These are phyloP conservation scores for Thermothelomyces thermophilus DNA, from an alignment of 2,329 filamentous ascomycete genomes.

Conservation along the genomic window DNA sequence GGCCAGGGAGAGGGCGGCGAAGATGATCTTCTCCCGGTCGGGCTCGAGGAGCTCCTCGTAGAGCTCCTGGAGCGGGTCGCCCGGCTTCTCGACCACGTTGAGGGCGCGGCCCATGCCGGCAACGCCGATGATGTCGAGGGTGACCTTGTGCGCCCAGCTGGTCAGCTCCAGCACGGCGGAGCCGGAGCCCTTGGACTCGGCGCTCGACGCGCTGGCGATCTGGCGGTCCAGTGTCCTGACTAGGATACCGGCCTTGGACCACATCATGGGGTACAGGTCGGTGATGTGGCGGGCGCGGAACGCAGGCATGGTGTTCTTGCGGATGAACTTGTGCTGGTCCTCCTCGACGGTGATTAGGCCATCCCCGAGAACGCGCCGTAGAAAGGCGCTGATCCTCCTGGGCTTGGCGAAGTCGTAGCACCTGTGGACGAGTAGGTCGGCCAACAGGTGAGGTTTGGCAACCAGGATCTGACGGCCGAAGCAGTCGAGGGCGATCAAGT, in stretches of 20 bases:
- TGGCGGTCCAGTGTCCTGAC: slow-evolving; percentile 31
- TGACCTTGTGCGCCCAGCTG: slow-evolving; percentile 45
- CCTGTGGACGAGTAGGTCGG: slow-evolving; percentile 4
- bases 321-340: slow-evolving; percentile 61
- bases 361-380: slow-evolving; percentile 49
- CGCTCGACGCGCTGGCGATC: slow-evolving; percentile 2
- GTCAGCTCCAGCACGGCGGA: slow-evolving; percentile 7
- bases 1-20: slow-evolving; percentile 28
- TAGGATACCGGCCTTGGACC: slow-evolving; percentile 43
- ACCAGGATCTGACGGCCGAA: slow-evolving; percentile 2
- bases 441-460: slow-evolving; percentile 5
- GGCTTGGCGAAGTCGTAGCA: slow-evolving; percentile 11
- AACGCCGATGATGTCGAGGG: slow-evolving; percentile 54
- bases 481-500: slow-evolving; percentile 1
- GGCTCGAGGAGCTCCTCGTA: slow-evolving; percentile 43
- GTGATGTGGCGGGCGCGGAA: slow-evolving; percentile 65
- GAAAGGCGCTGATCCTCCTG: slow-evolving; percentile 27
- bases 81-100: slow-evolving; percentile 33
- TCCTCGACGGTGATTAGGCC: slow-evolving; percentile 61
- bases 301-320: slow-evolving; percentile 61
- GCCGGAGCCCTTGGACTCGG: slow-evolving; percentile 7
- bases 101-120: slow-evolving; percentile 53
- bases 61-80: slow-evolving; percentile 38
- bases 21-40: slow-evolving; percentile 39
- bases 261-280: slow-evolving; percentile 63